phyloP scores from a whole-genome alignment of 257 asterid genomes.

The Misopates orontium region DNA sequence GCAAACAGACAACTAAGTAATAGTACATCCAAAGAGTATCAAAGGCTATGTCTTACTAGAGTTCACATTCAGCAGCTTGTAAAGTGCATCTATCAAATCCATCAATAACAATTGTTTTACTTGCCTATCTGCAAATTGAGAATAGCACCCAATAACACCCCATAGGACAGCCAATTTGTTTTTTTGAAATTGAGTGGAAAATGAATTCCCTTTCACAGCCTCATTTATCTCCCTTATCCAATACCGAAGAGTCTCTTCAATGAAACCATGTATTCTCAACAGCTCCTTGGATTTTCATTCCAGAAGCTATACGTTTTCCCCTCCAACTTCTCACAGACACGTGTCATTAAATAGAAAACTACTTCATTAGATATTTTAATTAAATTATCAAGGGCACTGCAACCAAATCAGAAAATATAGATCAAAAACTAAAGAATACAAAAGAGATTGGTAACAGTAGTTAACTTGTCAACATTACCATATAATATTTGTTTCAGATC shows the following conservation, averaged over 20 bases:
- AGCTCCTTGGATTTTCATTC: constrained; percentile 42
- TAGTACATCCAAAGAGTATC: constrained; percentile 22
- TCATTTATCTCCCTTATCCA: constrained; percentile 53
- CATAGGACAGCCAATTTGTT: constrained; percentile 64
- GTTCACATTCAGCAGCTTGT: constrained; percentile 55
- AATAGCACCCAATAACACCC: constrained; percentile 76
- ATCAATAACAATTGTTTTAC: constrained; percentile 47
- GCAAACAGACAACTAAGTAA: constrained; percentile 14
- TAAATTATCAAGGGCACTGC: constrained; percentile 77
- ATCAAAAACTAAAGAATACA: constrained; percentile 7
- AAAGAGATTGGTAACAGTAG: not conserved
- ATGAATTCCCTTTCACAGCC: constrained; percentile 32
- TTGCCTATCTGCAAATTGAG: constrained; percentile 47
- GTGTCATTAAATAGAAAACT: constrained; percentile 56
- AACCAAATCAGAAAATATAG: constrained; percentile 32
- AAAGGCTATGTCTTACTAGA: constrained; percentile 50
- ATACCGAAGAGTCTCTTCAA: constrained; percentile 42
- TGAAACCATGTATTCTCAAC: constrained; percentile 41
- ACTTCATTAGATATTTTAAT: constrained; percentile 57
- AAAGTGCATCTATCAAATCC: constrained; percentile 68
- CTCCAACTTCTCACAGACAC: constrained; percentile 64
- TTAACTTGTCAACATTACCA: constrained; percentile 44
- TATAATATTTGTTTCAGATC: constrained; percentile 43
- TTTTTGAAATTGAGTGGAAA: constrained; percentile 41
- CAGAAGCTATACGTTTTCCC: constrained; percentile 41